These are phyloP conservation scores for Aspergillus panamensis DNA, from an alignment of 495 filamentous ascomycete species.

Conservation along the genomic window DNA sequence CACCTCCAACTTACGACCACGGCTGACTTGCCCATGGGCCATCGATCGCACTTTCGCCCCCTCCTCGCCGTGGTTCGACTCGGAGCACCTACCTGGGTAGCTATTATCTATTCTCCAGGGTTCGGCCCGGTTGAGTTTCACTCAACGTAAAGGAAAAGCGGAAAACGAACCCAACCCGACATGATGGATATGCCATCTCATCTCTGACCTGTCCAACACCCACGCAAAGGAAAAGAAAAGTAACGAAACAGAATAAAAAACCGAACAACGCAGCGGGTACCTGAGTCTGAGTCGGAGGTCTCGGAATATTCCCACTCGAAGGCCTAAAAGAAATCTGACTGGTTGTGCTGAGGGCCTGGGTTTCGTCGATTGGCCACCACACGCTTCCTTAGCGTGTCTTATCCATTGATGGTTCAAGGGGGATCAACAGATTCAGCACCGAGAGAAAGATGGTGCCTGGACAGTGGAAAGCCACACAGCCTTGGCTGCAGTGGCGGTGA, in stretches of 20 bases:
- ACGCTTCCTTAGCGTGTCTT: slow-evolving; percentile 12
- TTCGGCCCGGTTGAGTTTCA: not conserved
- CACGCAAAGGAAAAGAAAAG: not conserved
- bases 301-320: slow-evolving; percentile 2
- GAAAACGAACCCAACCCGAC: too few relatives aligned
- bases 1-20: not conserved
- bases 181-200: slow-evolving; percentile 10
- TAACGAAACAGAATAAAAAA: not conserved
- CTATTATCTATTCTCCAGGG: not conserved
- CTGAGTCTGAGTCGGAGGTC: slow-evolving; percentile 7
- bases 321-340: slow-evolving; percentile 2
- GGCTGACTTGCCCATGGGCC: not conserved
- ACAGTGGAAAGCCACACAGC: slow-evolving; percentile 14
- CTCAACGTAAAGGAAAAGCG: not conserved
- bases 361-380: not conserved
- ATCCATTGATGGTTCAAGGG: slow-evolving; percentile 3
- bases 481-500: slow-evolving; percentile 5
- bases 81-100: too few relatives aligned
- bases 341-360: slow-evolving; percentile 9
- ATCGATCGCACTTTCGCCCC: not conserved
- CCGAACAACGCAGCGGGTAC: not conserved
- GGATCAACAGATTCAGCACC: slow-evolving; percentile 9
- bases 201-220: slow-evolving; percentile 12
- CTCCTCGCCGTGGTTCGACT: slow-evolving; percentile 3
- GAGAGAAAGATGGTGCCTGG: slow-evolving; percentile 13